Percentiles rank a stretch among this genome's conserved stretches.
Evolutionary conservation across 1,284 basidiomycete genomes (phyloP).

Genomic region (Rhodofomes roseus): DNA sequence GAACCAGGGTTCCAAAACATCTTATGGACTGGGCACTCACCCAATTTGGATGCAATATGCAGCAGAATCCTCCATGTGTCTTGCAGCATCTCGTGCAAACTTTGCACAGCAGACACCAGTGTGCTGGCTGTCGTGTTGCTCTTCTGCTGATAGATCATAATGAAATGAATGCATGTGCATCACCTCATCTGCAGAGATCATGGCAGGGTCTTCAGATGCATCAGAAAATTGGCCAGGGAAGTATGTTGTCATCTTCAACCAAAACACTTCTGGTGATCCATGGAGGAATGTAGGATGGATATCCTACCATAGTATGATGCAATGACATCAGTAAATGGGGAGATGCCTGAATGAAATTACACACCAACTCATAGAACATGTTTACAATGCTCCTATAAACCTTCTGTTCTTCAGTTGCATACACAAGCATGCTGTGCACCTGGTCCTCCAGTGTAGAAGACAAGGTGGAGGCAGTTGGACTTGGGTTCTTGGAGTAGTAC

Average conservation of each 20-base stretch:
- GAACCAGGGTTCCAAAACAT: background rate
- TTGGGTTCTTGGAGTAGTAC: background rate
- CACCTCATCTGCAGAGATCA: background rate
- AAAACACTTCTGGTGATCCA: slow-evolving; percentile 2
- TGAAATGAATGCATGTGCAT: slow-evolving; percentile 7
- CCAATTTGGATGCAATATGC: slow-evolving; percentile 10
- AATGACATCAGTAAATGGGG: background rate
- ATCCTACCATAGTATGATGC: slow-evolving; percentile 11
- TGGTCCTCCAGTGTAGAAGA: background rate
- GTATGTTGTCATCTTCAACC: slow-evolving; percentile 11
- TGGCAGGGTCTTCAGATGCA: slow-evolving; percentile 4
- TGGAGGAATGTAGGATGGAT: slow-evolving; percentile 10
- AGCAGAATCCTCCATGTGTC: slow-evolving; percentile 7
- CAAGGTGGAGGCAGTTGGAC: background rate
- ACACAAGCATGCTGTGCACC: background rate
- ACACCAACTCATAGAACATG: background rate
- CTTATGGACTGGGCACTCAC: background rate
- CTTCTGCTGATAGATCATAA: slow-evolving; percentile 9
- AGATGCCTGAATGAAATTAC: background rate
- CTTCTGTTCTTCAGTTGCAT: background rate
- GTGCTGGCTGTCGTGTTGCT: background rate
- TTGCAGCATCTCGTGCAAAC: slow-evolving; percentile 11
- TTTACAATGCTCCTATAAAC: background rate
- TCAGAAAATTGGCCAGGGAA: slow-evolving; percentile 14
- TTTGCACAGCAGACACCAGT: slow-evolving; percentile 9